Evolutionary conservation across 1,139 yeast genomes (phyloP).

Genomic region (Yamadazyma mexicana): DNA sequence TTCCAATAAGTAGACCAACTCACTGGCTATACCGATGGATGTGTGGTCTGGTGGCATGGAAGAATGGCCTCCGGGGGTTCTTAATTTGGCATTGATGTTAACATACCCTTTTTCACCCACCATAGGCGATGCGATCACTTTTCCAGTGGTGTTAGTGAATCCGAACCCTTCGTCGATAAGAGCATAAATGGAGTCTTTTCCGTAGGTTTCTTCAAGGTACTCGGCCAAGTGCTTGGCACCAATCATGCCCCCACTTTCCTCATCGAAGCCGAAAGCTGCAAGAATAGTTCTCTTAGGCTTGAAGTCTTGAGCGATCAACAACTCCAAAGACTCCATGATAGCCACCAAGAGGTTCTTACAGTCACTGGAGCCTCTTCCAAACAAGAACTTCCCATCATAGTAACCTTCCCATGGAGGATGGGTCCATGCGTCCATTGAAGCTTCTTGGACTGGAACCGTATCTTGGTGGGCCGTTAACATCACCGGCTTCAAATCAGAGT

Average conservation of each 20-base stretch:
- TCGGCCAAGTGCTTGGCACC: slow-evolving; percentile 28
- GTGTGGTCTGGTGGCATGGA: slow-evolving; percentile 49
- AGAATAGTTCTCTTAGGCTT: slow-evolving; percentile 37
- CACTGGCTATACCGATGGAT: slow-evolving; percentile 44
- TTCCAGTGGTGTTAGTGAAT: slow-evolving; percentile 30
- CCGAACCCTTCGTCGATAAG: slow-evolving; percentile 44
- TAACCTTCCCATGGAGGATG: slow-evolving; percentile 70
- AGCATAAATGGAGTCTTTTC: slow-evolving; percentile 37
- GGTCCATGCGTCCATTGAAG: slow-evolving; percentile 59
- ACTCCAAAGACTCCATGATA: slow-evolving; percentile 39
- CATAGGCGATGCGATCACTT: slow-evolving; percentile 37
- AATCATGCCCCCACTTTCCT: slow-evolving; percentile 41
- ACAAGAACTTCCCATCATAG: slow-evolving; percentile 54
- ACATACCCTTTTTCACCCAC: slow-evolving; percentile 45
- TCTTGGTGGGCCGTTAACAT: slow-evolving; percentile 79
- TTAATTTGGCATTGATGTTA: slow-evolving; percentile 33
- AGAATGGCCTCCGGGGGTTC: slow-evolving; percentile 48
- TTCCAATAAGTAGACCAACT: slow-evolving; percentile 38
- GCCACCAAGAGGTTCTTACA: slow-evolving; percentile 42
- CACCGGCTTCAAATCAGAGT: slow-evolving; percentile 56
- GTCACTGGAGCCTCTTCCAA: slow-evolving; percentile 45
- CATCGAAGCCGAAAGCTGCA: slow-evolving; percentile 48
- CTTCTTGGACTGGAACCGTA: slow-evolving; percentile 75
- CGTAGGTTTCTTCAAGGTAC: slow-evolving; percentile 32
- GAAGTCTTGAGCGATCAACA: slow-evolving; percentile 28